Base-by-base conservation (phyloP, 2,329 filamentous ascomycete genomes). In the Aspergillus sp. region DNA sequence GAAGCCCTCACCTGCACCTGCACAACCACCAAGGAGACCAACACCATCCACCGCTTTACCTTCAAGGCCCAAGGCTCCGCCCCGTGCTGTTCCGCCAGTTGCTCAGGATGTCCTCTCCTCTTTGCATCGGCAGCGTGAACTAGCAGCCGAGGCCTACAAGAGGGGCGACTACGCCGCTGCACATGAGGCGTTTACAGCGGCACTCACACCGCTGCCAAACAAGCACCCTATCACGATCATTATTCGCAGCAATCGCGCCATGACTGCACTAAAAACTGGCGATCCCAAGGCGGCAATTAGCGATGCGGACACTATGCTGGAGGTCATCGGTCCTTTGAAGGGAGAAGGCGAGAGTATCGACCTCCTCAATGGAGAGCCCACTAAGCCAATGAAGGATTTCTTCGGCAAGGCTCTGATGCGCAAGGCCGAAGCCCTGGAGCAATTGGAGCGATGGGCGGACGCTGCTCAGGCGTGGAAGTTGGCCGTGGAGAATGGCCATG, bases 401-500 rank as follows among this genome's bases (percentile, higher is more conserved):
- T 98, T 90, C 72, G 93, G 92, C 56, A 99, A 98, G 76, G 94
- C 94, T 0, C 80, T 98, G 30, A 94, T 91, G 79, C 89, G 95
- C 57, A 98, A 98, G 80, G 95, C 95, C 0, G 95, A 99, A 78
- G 95, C 92, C 1, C 82, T 98, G 7, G 95, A 99, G 76, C 90
- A 97, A 72, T 89, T 99, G 82, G 95, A 99, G 79, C 91, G 90
- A 73, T 99, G 94, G 94, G 78, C 80, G 2, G 94, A 98, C 54
- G 95, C 95, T 1, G 88, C 87, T 0, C 79, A 82, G 2, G 87
- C 91, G 0, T 99, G 95, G 95, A 87, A 89, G 69, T 80, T 85
- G 57, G 93, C 91, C 36, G 90, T 98, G 1, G 90, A 96, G 76
- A 87, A 86, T 25, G 92, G 93, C 4, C 87, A 96, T 15, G 94